Conservation (phyloP, 1,284 basidiomycete genomes). For the Phellopilus nigrolimitatus region DNA sequence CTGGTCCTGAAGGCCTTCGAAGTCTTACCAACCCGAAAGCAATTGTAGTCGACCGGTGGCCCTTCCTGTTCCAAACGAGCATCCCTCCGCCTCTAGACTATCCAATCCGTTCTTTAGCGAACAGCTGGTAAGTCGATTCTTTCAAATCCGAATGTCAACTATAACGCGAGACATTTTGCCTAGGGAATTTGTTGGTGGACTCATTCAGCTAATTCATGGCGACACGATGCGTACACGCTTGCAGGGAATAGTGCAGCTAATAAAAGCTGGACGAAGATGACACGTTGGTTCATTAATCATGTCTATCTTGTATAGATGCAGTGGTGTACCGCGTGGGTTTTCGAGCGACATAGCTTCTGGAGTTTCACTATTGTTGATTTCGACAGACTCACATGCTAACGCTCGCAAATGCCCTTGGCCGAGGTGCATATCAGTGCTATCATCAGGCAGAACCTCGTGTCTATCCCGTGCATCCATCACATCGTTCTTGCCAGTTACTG, state of each 20-base stretch:
- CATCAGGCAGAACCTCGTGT: too few species aligned
- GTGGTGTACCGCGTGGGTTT: too few species aligned
- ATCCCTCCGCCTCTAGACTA: conserved; percentile 89
- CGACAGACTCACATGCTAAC: too few species aligned
- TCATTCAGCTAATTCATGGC: conserved; percentile 72
- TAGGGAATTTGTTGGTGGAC: conserved; percentile 76
- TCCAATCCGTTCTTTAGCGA: conserved; percentile 71
- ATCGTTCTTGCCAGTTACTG: too few species aligned
- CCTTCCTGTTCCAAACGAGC: conserved; percentile 73
- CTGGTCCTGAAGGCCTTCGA: conserved; percentile 88
- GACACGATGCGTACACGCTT: conserved; percentile 62
- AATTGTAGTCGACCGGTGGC: conserved; percentile 82
- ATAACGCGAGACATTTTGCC: conserved; percentile 15
- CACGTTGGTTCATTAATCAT: background rate
- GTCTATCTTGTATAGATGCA: background rate
- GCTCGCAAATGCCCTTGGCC: too few species aligned
- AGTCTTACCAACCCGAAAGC: conserved; percentile 84
- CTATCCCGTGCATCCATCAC: too few species aligned
- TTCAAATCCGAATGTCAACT: conserved; percentile 17
- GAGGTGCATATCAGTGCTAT: too few species aligned
- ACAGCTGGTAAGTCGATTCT: conserved; percentile 68
- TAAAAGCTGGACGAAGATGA: conserved; percentile 26
- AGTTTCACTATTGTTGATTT: too few species aligned
- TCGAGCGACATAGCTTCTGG: too few species aligned
- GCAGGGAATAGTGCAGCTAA: conserved; percentile 40